A percentile compares a stretch with the other conserved stretches of the same genome.
These are phyloP conservation scores for Chiua virens DNA, from an alignment of 768 basidiomycete species.

Conservation along the genomic window DNA sequence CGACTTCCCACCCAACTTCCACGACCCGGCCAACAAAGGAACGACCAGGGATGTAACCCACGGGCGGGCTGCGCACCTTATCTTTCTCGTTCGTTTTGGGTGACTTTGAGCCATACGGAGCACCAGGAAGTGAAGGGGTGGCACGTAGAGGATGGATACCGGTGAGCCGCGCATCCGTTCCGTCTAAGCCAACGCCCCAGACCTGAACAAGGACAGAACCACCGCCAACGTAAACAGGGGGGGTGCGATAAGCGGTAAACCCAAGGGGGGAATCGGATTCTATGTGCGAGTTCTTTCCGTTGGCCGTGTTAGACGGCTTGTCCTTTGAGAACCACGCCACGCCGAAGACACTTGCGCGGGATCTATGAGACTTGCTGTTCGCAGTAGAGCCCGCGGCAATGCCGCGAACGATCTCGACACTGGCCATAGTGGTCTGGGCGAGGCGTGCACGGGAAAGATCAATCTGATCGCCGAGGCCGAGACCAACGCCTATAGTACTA, in stretches of 20 bases:
- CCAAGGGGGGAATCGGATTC: constrained; percentile 43
- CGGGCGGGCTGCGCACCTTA: constrained; percentile 29
- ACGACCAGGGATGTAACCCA: constrained; percentile 83
- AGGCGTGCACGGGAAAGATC: constrained; percentile 76
- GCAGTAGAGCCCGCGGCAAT: constrained; percentile 28
- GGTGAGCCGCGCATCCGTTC: constrained; percentile 67
- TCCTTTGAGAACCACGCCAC: constrained; percentile 32
- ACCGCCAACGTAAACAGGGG: constrained; percentile 71
- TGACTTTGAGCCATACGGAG: constrained; percentile 21
- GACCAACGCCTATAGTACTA: constrained; percentile 25
- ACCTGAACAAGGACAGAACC: constrained; percentile 81
- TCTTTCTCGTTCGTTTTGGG: constrained; percentile 25
- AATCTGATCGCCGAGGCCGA: constrained; percentile 47
- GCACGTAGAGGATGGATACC: constrained; percentile 36
- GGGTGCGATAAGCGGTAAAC: constrained; percentile 69
- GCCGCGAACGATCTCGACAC: constrained; percentile 74
- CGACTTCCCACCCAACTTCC: constrained; percentile 75
- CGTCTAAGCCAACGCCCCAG: constrained; percentile 84
- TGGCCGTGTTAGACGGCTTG: constrained; percentile 7
- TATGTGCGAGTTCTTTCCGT: constrained; percentile 6
- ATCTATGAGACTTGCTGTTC: constrained; percentile 16
- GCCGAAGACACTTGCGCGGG: constrained; percentile 26
- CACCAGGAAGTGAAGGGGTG: constrained; percentile 12
- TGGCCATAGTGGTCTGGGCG: constrained; percentile 88
- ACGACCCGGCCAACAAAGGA: constrained; percentile 84